These are phyloP conservation scores for Monosporascus sp. DNA, from an alignment of 2,329 filamentous ascomycete genomes.

Conservation along the genomic window DNA sequence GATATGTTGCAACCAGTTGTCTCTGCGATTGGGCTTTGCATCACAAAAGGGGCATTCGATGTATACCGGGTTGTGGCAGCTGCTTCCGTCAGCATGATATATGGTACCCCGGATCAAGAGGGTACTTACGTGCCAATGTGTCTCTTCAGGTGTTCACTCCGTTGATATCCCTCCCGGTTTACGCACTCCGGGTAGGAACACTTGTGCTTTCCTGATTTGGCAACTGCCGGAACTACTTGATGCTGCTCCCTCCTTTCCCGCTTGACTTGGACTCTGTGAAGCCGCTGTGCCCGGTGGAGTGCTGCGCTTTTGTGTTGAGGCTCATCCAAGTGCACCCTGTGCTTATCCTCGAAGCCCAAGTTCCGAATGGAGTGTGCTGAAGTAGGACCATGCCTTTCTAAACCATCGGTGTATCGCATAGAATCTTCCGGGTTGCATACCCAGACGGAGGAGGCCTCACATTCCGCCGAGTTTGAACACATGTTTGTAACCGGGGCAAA, in stretches of 20 bases:
- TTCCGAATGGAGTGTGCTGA: slow-evolving; percentile 1
- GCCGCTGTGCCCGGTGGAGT: slow-evolving; percentile 35
- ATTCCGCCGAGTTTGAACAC: slow-evolving; percentile 6
- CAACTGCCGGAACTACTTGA: slow-evolving; percentile 7
- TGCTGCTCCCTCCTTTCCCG: slow-evolving; percentile 8
- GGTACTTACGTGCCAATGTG: slow-evolving; percentile 42
- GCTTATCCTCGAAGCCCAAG: slow-evolving; percentile 25
- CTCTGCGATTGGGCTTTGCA: slow-evolving; percentile 30
- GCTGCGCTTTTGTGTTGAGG: slow-evolving; percentile 39
- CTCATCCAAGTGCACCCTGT: slow-evolving; percentile 36
- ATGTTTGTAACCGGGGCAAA: slow-evolving; percentile 9
- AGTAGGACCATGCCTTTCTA: slow-evolving; percentile 2
- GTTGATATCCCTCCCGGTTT: slow-evolving; percentile 38
- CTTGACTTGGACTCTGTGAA: slow-evolving; percentile 10
- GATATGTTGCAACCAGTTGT: slow-evolving; percentile 35
- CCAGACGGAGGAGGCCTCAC: background rate
- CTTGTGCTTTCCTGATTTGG: slow-evolving; percentile 25
- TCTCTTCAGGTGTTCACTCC: slow-evolving; percentile 51
- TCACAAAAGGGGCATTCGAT: slow-evolving; percentile 17
- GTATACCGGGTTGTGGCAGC: slow-evolving; percentile 20
- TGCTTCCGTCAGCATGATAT: slow-evolving; percentile 5
- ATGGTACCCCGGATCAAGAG: background rate
- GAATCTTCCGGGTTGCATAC: background rate
- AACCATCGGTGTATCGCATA: slow-evolving; percentile 3
- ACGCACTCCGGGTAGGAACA: slow-evolving; percentile 42